Evolutionary conservation across 2,329 filamentous ascomycete genomes (phyloP), one percentile per base, ranked within the genome.

Genomic region (Lasiodiplodia theobromae): DNA sequence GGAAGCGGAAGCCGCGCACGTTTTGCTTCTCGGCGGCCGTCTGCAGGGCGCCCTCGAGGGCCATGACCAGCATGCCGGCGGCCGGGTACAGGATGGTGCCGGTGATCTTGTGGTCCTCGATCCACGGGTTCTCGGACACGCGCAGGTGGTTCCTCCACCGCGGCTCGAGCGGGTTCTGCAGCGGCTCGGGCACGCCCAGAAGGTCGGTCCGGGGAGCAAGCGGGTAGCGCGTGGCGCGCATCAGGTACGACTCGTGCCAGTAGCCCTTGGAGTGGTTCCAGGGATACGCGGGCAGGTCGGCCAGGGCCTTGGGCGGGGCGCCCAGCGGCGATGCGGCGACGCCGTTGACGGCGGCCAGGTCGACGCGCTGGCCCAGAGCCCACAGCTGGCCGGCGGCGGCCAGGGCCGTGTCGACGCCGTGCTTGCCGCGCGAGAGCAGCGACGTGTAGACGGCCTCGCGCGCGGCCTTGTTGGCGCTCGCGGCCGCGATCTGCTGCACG

Each of bases 11-110:
- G 3, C 66, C 66, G 34, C 51, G 31, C 21, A 74, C 47, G 2
- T 51, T 23, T 4, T 38, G 8, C 4, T 8, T 38, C 8, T 38
- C 34, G 34, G 34, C 44, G 16, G 25, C 56, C 8, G 71, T 51
- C 58, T 78, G 73, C 3, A 66, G 63, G 11, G 70, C 72, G 11
- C 76, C 79, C 71, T 81, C 78, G 4, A 80, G 57, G 1, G 73
- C 76, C 72, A 78, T 77, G 4, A 71, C 69, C 2, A 80, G 34
- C 65, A 77, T 75, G 1, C 77, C 79, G 0, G 78, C 74, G 2
- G 71, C 78, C 8, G 79, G 79, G 62, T 73, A 79, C 11, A 80
- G 28, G 7, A 74, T 68, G 1, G 62, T 68, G 16, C 70, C 72
- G 2, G 69, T 63, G 23, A 78, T 68, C 16, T 63, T 57, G 65